Percentiles rank a stretch among this genome's conserved stretches.
Evolutionary conservation across 768 basidiomycete species (phyloP).

Genomic region (Mycena amicta): DNA sequence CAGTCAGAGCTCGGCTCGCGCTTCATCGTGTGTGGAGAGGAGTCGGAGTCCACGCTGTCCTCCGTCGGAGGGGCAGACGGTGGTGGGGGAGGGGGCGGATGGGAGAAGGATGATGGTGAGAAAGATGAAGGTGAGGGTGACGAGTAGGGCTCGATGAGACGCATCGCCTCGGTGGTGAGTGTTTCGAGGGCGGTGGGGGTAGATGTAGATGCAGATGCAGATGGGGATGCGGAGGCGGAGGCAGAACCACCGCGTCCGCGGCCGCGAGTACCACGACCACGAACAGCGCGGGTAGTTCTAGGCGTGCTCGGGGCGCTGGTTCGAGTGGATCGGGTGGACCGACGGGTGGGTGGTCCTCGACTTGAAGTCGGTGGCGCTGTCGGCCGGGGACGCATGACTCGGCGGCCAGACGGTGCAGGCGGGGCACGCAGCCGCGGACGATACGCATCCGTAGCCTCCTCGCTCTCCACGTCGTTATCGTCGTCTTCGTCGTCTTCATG

Average conservation of each 20-base stretch:
- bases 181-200: not conserved
- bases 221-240: not conserved
- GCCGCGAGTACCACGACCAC: not conserved
- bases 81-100: not conserved
- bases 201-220: not conserved
- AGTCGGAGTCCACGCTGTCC: not conserved
- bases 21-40: not conserved
- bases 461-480: not conserved
- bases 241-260: not conserved
- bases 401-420: not conserved
- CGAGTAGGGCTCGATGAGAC: not conserved
- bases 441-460: conserved; percentile 1
- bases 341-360: not conserved
- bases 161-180: not conserved
- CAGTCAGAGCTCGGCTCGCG: not conserved
- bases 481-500: not conserved
- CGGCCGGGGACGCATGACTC: not conserved
- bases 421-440: not conserved
- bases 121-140: not conserved
- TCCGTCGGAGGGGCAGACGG: not conserved
- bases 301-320: not conserved
- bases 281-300: not conserved
- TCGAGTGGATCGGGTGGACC: not conserved
- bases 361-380: not conserved
- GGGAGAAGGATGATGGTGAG: not conserved